Evolutionary conservation across 1,139 yeast species (phyloP).

Genomic region (Debaryomyces psychrophilus): DNA sequence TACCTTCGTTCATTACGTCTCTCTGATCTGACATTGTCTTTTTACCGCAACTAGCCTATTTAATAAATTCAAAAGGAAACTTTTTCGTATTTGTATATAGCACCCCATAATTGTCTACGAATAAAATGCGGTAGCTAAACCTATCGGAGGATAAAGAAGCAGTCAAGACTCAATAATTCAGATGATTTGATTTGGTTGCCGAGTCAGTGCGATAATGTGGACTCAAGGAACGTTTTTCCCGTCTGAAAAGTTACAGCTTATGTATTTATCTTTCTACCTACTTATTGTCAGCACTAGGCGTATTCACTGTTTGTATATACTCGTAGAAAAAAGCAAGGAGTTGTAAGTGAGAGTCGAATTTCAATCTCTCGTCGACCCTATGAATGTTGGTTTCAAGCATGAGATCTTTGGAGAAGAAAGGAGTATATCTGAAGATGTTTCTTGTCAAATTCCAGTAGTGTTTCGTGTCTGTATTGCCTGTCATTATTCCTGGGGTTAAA

Average conservation of each 20-base stretch:
- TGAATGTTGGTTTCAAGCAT: constrained; percentile 32
- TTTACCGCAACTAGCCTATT: background rate
- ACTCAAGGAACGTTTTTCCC: background rate
- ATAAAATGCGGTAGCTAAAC: too few species aligned
- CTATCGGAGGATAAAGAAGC: too few species aligned
- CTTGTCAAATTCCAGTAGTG: constrained; percentile 75
- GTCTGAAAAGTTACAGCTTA: background rate
- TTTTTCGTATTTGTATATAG: background rate
- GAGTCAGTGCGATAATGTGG: background rate
- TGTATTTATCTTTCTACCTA: background rate
- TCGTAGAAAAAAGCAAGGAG: constrained; percentile 46
- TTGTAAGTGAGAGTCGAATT: constrained; percentile 43
- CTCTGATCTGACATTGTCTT: background rate
- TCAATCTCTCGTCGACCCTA: constrained; percentile 45
- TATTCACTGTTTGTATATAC: constrained; percentile 32
- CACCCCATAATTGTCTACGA: background rate
- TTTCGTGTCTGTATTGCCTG: constrained; percentile 85
- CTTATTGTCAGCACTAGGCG: constrained; percentile 22
- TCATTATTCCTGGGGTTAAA: constrained; percentile 66
- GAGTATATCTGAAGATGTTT: constrained; percentile 70
- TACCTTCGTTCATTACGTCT: background rate
- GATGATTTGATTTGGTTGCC: too few species aligned
- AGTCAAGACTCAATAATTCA: too few species aligned
- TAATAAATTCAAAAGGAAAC: background rate
- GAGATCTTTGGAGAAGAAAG: constrained; percentile 27